These are phyloP conservation scores for Pythium biforme DNA, from an alignment of 352 stramenopile genomes.

Conservation along the genomic window DNA sequence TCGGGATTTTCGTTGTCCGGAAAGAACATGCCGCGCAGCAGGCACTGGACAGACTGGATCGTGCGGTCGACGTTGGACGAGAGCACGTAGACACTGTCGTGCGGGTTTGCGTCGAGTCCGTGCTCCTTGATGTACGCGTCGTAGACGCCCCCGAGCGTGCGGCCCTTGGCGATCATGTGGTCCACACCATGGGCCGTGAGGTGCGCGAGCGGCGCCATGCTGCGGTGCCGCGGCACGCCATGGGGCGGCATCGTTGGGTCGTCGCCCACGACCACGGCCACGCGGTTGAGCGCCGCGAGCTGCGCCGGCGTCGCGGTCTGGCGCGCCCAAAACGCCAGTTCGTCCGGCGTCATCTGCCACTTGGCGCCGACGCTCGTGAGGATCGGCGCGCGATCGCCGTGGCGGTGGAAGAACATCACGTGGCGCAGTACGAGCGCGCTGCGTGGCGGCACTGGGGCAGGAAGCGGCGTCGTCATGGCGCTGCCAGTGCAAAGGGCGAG, in stretches of 20 bases:
- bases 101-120: constrained; percentile 11
- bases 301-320: constrained; percentile 55
- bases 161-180: constrained; percentile 70
- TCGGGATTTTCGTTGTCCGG: constrained; percentile 20
- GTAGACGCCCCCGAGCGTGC: constrained; percentile 47
- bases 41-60: constrained; percentile 75
- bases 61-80: constrained; percentile 74
- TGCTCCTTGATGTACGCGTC: constrained; percentile 31
- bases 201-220: constrained; percentile 49
- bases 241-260: constrained; percentile 44
- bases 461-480: constrained; percentile 12
- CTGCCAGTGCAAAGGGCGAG: not conserved
- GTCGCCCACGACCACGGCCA: constrained; percentile 48
- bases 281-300: constrained; percentile 42
- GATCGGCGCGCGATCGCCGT: constrained; percentile 77
- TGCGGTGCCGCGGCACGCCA: constrained; percentile 36
- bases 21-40: constrained; percentile 72
- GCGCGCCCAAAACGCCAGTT: constrained; percentile 61
- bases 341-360: constrained; percentile 46
- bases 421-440: constrained; percentile 54
- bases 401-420: constrained; percentile 79
- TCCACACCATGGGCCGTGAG: constrained; percentile 65
- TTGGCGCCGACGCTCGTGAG: constrained; percentile 56
- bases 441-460: not conserved
- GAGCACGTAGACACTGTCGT: constrained; percentile 68